Evolutionary conservation across 768 basidiomycete genomes (phyloP).

Genomic region (Termitomyces sp.): DNA sequence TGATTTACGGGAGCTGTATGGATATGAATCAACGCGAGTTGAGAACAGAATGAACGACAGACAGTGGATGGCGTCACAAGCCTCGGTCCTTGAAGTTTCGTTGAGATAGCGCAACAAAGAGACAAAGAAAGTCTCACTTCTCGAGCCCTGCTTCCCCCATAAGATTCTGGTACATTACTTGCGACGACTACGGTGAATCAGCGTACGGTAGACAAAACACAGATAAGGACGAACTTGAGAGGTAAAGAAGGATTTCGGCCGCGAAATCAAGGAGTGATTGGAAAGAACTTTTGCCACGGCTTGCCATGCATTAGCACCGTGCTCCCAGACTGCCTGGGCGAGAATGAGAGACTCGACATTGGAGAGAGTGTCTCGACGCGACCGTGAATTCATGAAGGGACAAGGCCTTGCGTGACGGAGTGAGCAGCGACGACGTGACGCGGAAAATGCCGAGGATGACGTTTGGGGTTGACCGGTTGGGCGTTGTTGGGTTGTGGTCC

Average conservation of each 20-base stretch:
- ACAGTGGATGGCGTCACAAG: slow-evolving; percentile 53
- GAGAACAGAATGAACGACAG: neutral
- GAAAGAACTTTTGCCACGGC: slow-evolving; percentile 61
- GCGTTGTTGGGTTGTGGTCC: slow-evolving; percentile 4
- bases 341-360: slow-evolving; percentile 74
- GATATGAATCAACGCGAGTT: slow-evolving; percentile 6
- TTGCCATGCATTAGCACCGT: slow-evolving; percentile 68
- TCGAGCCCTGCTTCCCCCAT: slow-evolving; percentile 68
- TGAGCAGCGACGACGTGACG: no score
- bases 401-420: neutral
- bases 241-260: slow-evolving; percentile 64
- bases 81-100: slow-evolving; percentile 39
- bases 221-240: slow-evolving; percentile 47
- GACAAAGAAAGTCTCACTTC: slow-evolving; percentile 37
- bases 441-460: slow-evolving; percentile 16
- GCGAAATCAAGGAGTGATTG: slow-evolving; percentile 65
- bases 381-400: slow-evolving; percentile 27
- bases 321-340: slow-evolving; percentile 83
- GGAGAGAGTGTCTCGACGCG: slow-evolving; percentile 21
- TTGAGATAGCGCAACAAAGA: neutral
- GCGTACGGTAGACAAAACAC: slow-evolving; percentile 5
- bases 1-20: slow-evolving; percentile 58
- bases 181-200: slow-evolving; percentile 52
- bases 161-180: slow-evolving; percentile 59
- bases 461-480: slow-evolving; percentile 9